These are phyloP conservation scores for Ilex asprella DNA, from an alignment of 257 asterid genomes.

Conservation along the genomic window DNA sequence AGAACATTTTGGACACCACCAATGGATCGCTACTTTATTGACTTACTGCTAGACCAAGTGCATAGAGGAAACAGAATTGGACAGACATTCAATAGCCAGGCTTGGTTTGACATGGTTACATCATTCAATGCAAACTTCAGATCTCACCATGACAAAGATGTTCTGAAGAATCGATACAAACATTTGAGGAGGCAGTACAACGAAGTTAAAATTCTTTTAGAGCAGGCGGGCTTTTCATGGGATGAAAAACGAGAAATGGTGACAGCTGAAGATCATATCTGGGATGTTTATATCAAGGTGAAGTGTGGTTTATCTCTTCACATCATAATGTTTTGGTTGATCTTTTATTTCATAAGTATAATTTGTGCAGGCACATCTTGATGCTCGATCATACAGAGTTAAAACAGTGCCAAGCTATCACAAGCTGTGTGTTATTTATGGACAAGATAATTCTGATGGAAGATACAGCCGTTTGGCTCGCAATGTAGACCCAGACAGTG, in stretches of 20 bases:
- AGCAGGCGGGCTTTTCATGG: constrained; percentile 32
- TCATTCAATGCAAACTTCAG: constrained; percentile 31
- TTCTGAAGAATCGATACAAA: constrained; percentile 38
- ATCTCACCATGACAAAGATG: constrained; percentile 27
- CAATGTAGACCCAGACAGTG: constrained; percentile 13
- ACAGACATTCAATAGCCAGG: constrained; percentile 34
- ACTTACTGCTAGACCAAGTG: constrained; percentile 35
- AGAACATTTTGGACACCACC: constrained; percentile 43
- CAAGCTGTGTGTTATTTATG: constrained; percentile 32
- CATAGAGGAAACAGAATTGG: constrained; percentile 30
- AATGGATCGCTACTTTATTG: constrained; percentile 33
- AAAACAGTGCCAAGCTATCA: constrained; percentile 30
- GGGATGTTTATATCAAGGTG: constrained; percentile 39
- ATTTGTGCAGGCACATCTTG: constrained; percentile 31
- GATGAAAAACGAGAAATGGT: constrained; percentile 36
- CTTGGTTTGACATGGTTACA: constrained; percentile 32
- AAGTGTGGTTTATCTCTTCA: background rate
- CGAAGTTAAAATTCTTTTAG: constrained; percentile 27
- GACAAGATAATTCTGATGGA: constrained; percentile 28
- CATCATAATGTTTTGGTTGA: background rate
- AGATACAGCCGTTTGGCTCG: constrained; percentile 9
- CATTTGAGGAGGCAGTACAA: constrained; percentile 38
- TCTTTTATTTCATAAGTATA: constrained; percentile 4
- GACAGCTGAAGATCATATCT: constrained; percentile 34
- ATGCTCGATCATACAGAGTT: constrained; percentile 33